A percentile compares a stretch with the other conserved stretches of the same genome.
These are phyloP conservation scores for Diutina siamensis DNA, from an alignment of 1,139 yeast species.

Conservation along the genomic window DNA sequence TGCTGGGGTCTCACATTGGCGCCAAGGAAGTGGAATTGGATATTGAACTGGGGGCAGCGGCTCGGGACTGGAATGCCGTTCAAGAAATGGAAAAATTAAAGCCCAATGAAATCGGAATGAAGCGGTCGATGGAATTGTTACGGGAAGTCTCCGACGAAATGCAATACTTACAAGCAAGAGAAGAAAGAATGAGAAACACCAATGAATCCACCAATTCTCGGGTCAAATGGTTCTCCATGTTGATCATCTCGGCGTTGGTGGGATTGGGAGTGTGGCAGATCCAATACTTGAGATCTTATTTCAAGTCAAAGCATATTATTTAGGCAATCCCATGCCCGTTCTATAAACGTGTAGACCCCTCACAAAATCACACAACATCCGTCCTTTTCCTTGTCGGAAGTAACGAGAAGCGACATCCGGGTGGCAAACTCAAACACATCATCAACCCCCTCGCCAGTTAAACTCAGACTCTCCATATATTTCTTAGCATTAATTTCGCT, in stretches of 20 bases:
- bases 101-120: slow-evolving; percentile 83
- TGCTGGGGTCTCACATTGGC: slow-evolving; percentile 19
- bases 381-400: slow-evolving; percentile 10
- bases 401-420: slow-evolving; percentile 44
- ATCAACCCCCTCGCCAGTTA: slow-evolving; percentile 76
- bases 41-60: slow-evolving; percentile 91
- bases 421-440: slow-evolving; percentile 72
- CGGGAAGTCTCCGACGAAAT: slow-evolving; percentile 70
- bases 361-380: slow-evolving; percentile 4
- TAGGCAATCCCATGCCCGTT: slow-evolving; percentile 27
- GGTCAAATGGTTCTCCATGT: slow-evolving; percentile 73
- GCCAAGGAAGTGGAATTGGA: slow-evolving; percentile 73
- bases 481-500: slow-evolving; percentile 56
- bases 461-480: slow-evolving; percentile 63
- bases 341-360: no score
- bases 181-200: slow-evolving; percentile 87
- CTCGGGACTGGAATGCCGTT: slow-evolving; percentile 94
- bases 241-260: slow-evolving; percentile 56
- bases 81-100: slow-evolving; percentile 89
- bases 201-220: slow-evolving; percentile 86
- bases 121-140: slow-evolving; percentile 73
- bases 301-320: slow-evolving; percentile 88
- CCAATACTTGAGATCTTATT: slow-evolving; percentile 81
- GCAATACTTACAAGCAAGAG: slow-evolving; percentile 76
- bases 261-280: slow-evolving; percentile 89